Base-by-base conservation (phyloP, 2,329 filamentous ascomycete species). In the Hypocreales sp. region DNA sequence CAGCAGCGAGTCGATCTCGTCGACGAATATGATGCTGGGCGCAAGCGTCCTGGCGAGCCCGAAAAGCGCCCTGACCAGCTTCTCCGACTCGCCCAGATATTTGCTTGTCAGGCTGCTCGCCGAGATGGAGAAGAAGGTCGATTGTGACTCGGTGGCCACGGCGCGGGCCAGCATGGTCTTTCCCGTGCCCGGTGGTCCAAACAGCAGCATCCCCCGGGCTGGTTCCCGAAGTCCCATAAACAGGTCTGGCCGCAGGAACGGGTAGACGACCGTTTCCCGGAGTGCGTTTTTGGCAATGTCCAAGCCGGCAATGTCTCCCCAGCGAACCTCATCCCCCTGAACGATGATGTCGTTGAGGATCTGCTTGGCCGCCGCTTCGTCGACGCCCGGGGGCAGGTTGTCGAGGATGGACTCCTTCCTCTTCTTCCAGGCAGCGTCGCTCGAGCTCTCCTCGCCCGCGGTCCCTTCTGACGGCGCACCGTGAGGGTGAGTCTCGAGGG, bases 271-370 rank as follows among this genome's bases (percentile, higher is more conserved):
- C 1, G 84, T 84, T 53, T 98, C 90, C 44, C 92, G 87, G 26
- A 98, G 58, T 0, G 90, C 86, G 30, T 74, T 81, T 47, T 98
- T 98, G 19, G 90, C 90, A 28, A 79, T 67, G 26, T 93, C 81
- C 4, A 98, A 59, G 1, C 90, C 90, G 1, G 90, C 86, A 31
- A 98, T 79, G 46, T 98, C 90, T 25, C 72, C 69, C 90, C 90
- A 98, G 41, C 80, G 82, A 2, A 98, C 90, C 45, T 92, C 80
- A 41, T 98, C 90, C 6, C 90, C 90, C 35, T 87, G 73, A 10
- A 95, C 77, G 3, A 98, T 79, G 33, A 98, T 92, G 39, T 98
- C 90, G 43, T 94, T 94, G 31, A 95, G 63, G 17, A 98, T 94
- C 35, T 94, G 83, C 43, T 81, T 80, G 0, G 87, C 90, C 4